Evolutionary conservation across 2,329 filamentous ascomycete species (phyloP).

Genomic region (Alternaria tenuissima): DNA sequence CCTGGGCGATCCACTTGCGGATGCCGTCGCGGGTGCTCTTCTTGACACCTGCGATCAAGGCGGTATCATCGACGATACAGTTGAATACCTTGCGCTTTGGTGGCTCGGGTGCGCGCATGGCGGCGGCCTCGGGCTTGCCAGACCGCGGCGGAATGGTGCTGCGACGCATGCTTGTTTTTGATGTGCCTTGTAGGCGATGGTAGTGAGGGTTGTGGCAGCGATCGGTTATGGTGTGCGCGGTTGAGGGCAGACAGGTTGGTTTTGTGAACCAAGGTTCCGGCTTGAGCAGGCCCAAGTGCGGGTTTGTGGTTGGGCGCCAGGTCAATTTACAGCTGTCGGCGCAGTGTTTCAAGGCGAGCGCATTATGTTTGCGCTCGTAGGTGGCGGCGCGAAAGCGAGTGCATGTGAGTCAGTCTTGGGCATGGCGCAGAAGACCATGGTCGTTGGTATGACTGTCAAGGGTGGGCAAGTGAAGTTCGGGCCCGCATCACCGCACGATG

Average conservation of each 20-base stretch:
- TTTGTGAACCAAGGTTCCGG: constrained; percentile 20
- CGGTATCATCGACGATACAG: constrained; percentile 62
- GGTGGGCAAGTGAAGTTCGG: constrained; percentile 27
- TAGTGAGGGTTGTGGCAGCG: constrained; percentile 16
- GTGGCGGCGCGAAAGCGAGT: constrained; percentile 35
- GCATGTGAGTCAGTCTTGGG: constrained; percentile 20
- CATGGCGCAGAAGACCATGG: constrained; percentile 32
- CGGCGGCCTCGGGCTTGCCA: constrained; percentile 31
- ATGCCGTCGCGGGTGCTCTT: constrained; percentile 62
- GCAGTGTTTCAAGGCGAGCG: constrained; percentile 38
- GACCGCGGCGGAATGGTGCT: constrained; percentile 42
- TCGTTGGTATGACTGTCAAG: constrained; percentile 20
- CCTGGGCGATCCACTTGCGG: constrained; percentile 60
- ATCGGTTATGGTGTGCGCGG: constrained; percentile 13
- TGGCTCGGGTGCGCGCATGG: constrained; percentile 39
- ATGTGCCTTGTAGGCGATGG: constrained; percentile 13
- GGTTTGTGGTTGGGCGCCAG: constrained; percentile 38
- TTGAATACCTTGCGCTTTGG: constrained; percentile 60
- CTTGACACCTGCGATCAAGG: constrained; percentile 60
- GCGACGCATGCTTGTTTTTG: constrained; percentile 40
- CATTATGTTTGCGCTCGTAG: constrained; percentile 30
- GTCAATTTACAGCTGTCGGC: constrained; percentile 29
- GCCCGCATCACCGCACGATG: constrained; percentile 19
- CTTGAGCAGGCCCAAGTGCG: constrained; percentile 18
- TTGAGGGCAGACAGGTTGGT: constrained; percentile 8